Base-by-base conservation (phyloP, 169 alveolate genomes). In the Theileria parva region DNA sequence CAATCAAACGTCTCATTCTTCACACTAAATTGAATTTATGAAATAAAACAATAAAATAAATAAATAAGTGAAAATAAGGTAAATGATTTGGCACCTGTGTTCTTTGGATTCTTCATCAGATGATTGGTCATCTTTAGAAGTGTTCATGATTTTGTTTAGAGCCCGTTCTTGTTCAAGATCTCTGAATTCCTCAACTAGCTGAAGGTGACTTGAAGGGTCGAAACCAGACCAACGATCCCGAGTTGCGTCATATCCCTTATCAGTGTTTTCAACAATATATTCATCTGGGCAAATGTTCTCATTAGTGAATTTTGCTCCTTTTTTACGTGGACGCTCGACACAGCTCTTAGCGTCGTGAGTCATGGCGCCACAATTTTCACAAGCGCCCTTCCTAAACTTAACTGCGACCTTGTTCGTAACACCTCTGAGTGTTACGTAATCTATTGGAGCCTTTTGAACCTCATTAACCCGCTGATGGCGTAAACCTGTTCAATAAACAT, bases 361-460 rank as follows among this genome's bases (percentile, higher is more conserved):
- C 80, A 93, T 88, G 8, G 99, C 98, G 12, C 99, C 99, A 93
- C 99, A 98, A 90, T 98, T 98, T 63, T 94, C 95, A 67, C 99
- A 98, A n/a, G 99, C 99, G 2, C 98, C 99, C 76, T 96, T 96
- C 79, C 98, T 76, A 87, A 90, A 96, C 80, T 94, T 93, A 3
- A 88, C 37, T 32, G 88, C 84, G 39, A 74, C 79, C 39, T 86
- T 70, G 28, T 69, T 55, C 23, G 74, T 39, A 57, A 80, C 91
- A 27, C 95, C 92, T 13, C 86, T 77, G 63, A 63, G 75, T 37
- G 87, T 34, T 63, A 76, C 85, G 37, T 74, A 74, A 27, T 88
- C 91, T 63, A 90, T 65, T 55, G 74, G 72, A 8, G 79, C 81
- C 70, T 91, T 79, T 37, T 70, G 85, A 21, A 79, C 66, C 59